Evolutionary conservation across 2,329 filamentous ascomycete species (phyloP).

Genomic region (Microsporum audouinii): DNA sequence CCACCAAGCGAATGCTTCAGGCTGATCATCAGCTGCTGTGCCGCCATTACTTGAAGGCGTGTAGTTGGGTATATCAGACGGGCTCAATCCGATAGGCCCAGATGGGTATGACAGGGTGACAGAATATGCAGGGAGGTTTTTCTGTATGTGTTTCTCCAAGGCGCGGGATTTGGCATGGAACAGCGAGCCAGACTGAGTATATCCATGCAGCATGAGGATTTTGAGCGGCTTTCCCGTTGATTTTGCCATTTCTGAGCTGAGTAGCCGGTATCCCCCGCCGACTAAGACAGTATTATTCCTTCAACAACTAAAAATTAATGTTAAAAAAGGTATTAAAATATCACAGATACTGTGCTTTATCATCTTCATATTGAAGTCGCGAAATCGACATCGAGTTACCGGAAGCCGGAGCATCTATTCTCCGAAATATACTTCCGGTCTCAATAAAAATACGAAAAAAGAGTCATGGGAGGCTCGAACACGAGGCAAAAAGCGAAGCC

Average conservation of each 20-base stretch:
- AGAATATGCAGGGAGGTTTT: constrained; percentile 54
- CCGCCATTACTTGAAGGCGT: constrained; percentile 22
- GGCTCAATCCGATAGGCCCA: constrained; percentile 51
- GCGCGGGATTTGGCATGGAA: constrained; percentile 85
- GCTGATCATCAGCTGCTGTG: constrained; percentile 31
- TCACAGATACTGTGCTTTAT: no score
- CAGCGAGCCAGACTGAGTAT: constrained; percentile 75
- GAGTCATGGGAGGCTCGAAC: not conserved
- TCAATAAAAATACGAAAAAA: not conserved
- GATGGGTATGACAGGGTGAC: constrained; percentile 57
- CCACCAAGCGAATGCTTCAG: constrained; percentile 78
- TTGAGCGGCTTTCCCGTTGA: constrained; percentile 34
- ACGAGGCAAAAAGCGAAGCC: not conserved
- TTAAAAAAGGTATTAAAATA: not conserved
- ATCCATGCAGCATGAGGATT: constrained; percentile 74
- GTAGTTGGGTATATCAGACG: constrained; percentile 60
- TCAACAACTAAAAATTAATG: not conserved
- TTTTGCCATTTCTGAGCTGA: not conserved
- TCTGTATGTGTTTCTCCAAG: constrained; percentile 66
- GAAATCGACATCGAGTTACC: not conserved
- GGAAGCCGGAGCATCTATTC: not conserved
- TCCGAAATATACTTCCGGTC: not conserved
- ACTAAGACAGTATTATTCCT: not conserved
- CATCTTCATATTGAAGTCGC: not conserved
- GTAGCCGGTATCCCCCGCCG: no score